A percentile compares a stretch with the other conserved stretches of the same genome.
phyloP scores from a whole-genome alignment of 345 rosid genomes.

The Stellera chamaejasme region DNA sequence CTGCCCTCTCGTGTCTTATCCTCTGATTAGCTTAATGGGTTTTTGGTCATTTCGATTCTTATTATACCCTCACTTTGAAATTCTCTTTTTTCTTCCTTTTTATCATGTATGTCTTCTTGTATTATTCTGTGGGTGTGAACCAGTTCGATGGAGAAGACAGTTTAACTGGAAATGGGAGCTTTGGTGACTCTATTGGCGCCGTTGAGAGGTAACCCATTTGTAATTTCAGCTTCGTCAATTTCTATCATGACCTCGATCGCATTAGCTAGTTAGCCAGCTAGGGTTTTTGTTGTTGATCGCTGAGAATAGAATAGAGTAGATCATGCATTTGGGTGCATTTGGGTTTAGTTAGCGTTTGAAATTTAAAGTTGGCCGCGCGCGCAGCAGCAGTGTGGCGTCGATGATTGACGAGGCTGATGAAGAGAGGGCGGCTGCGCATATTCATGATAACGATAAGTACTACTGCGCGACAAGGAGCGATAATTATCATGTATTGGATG shows the following conservation, averaged over 20 bases:
- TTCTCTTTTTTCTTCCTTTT: constrained; percentile 11
- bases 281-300: constrained; percentile 35
- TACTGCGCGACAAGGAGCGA: neutral
- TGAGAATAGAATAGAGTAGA: constrained; percentile 15
- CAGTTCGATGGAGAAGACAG: constrained; percentile 52
- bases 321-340: constrained; percentile 17
- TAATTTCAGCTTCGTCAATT: constrained; percentile 17
- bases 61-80: constrained; percentile 12
- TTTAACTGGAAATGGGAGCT: constrained; percentile 53
- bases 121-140: constrained; percentile 5
- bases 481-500: constrained; percentile 11
- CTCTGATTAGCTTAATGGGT: constrained; percentile 51
- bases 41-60: constrained; percentile 22
- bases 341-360: constrained; percentile 16
- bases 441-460: constrained; percentile 20
- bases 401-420: constrained; percentile 26
- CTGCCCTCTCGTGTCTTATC: constrained; percentile 20
- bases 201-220: constrained; percentile 44
- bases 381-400: constrained; percentile 34
- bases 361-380: constrained; percentile 9
- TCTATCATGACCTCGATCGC: constrained; percentile 8
- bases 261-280: constrained; percentile 12
- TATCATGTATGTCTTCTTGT: neutral
- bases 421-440: constrained; percentile 20
- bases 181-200: constrained; percentile 53